A percentile compares a stretch with the other conserved stretches of the same genome.
Evolutionary conservation across 495 filamentous ascomycete species (phyloP).

Genomic region (Penicilliopsis zonata): DNA sequence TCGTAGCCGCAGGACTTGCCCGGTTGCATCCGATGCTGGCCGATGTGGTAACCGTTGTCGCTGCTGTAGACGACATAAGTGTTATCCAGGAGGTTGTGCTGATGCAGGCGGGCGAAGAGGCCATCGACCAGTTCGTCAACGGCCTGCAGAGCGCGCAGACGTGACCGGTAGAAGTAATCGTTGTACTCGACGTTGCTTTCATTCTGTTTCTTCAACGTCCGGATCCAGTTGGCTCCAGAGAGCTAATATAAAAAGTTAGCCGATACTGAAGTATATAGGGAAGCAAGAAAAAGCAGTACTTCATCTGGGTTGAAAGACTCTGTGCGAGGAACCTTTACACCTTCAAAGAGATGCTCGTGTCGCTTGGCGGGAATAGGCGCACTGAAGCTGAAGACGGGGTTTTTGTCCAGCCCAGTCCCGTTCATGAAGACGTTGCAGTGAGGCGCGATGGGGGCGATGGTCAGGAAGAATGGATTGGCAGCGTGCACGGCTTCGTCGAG

Average conservation of each 20-base stretch:
- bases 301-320: conserved; percentile 22
- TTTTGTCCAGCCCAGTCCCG: conserved; percentile 7
- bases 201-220: conserved; percentile 31
- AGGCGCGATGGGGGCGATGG: conserved; percentile 51
- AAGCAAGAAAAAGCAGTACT: too few species aligned
- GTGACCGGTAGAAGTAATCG: conserved; percentile 49
- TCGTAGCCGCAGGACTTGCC: conserved; percentile 59
- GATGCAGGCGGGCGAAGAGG: conserved; percentile 36
- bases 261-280: conserved; percentile 36
- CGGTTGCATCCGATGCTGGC: conserved; percentile 55
- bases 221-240: too few species aligned
- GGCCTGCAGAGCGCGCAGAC: conserved; percentile 47
- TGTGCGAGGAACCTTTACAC: conserved; percentile 14
- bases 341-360: conserved; percentile 18
- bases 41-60: conserved; percentile 60
- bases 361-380: conserved; percentile 17
- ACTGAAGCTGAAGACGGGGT: conserved; percentile 12
- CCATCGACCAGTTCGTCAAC: conserved; percentile 58
- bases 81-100: conserved; percentile 43
- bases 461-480: conserved; percentile 49
- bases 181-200: conserved; percentile 45
- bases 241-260: too few species aligned
- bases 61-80: conserved; percentile 57
- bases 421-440: too few species aligned
- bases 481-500: conserved; percentile 41